Conservation (phyloP, 2,329 filamentous ascomycete species). For the Fusarium buxicola region DNA sequence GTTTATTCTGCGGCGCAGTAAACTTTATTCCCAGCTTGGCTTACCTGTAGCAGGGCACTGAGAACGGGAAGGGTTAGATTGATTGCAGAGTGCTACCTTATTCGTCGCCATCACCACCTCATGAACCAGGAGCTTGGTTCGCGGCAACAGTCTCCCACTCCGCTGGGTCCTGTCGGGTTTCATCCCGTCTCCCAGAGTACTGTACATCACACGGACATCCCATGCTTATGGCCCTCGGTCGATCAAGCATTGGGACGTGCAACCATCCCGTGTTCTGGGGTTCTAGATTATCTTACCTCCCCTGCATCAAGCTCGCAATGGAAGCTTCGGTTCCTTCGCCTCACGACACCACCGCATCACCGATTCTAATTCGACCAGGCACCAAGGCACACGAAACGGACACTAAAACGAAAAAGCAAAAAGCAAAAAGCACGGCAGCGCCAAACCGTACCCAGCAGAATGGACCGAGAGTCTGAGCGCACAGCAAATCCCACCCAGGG, state of each 20-base stretch:
- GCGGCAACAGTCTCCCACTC: slow-evolving; percentile 11
- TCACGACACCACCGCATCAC: not conserved
- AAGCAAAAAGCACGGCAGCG: slow-evolving; percentile 17
- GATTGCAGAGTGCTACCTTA: slow-evolving; percentile 1
- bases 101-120: slow-evolving; percentile 2
- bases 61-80: not conserved
- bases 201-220: not conserved
- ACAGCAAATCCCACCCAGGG: slow-evolving; percentile 14
- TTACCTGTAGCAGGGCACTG: not conserved
- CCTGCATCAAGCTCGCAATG: slow-evolving; percentile 14
- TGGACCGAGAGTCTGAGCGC: slow-evolving; percentile 40
- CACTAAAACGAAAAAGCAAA: not conserved
- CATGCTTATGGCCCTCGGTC: not conserved
- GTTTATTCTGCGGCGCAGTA: too few species aligned
- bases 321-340: not conserved
- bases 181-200: slow-evolving; percentile 7
- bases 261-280: not conserved
- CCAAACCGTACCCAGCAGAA: slow-evolving; percentile 19
- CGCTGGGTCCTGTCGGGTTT: slow-evolving; percentile 7
- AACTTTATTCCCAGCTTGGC: not conserved
- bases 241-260: not conserved
- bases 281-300: not conserved
- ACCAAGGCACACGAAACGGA: slow-evolving; percentile 16
- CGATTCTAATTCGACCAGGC: slow-evolving; percentile 15
- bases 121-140: slow-evolving; percentile 16